A percentile compares a stretch with the other conserved stretches of the same genome.
Evolutionary conservation across 331 rosid species (phyloP).

Genomic region (Malus hybrid): DNA sequence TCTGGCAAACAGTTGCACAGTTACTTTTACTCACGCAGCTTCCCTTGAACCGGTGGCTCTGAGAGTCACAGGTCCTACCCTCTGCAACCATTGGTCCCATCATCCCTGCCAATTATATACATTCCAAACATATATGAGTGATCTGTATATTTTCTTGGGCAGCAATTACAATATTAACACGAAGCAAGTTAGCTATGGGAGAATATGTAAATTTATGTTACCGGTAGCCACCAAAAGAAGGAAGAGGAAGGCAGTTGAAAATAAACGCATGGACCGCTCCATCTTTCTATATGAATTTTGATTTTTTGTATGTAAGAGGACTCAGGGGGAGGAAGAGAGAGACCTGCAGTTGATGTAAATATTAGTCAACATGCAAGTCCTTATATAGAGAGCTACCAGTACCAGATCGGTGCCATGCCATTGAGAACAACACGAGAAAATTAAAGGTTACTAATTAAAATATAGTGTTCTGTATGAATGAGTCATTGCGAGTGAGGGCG

Average conservation of each 20-base stretch:
- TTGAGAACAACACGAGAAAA: neutral
- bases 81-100: constrained; percentile 33
- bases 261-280: constrained; percentile 34
- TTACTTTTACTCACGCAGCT: constrained; percentile 26
- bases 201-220: neutral
- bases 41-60: constrained; percentile 46
- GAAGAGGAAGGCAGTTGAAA: constrained; percentile 35
- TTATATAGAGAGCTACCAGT: neutral
- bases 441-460: neutral
- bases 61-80: constrained; percentile 40
- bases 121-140: too few species aligned
- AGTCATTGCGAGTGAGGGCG: neutral
- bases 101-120: constrained; percentile 17
- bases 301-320: neutral
- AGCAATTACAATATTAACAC: neutral
- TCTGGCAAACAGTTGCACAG: constrained; percentile 37
- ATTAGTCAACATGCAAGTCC: neutral
- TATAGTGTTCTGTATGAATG: neutral
- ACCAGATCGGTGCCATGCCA: neutral
- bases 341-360: neutral
- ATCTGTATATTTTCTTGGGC: too few species aligned
- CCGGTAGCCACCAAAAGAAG: constrained; percentile 52
- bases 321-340: neutral
- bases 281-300: constrained; percentile 7
- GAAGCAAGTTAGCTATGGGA: neutral